A percentile compares a stretch with the other conserved stretches of the same genome.
Evolutionary conservation across 768 basidiomycete species (phyloP).

Genomic region (Podaxis rugospora): DNA sequence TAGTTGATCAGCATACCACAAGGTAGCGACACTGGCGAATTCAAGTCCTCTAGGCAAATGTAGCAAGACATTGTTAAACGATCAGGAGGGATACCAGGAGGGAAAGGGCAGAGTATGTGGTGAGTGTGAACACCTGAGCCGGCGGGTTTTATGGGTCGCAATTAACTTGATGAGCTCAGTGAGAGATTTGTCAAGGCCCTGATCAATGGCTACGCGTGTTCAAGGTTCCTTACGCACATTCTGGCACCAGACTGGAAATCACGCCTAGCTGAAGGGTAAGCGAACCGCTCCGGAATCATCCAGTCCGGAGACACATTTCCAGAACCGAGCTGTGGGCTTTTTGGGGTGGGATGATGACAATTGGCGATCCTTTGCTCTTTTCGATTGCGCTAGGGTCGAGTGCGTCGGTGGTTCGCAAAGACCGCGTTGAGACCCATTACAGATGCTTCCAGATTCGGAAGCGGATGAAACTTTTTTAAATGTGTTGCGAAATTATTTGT

Average conservation of each 20-base stretch:
- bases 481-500: background rate
- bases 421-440: constrained; percentile 19
- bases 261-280: background rate
- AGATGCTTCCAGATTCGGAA: constrained; percentile 24
- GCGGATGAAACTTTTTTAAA: background rate
- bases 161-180: background rate
- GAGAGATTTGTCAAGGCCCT: constrained; percentile 3
- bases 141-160: background rate
- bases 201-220: background rate
- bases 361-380: background rate
- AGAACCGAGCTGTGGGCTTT: background rate
- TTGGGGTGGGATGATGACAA: constrained; percentile 1
- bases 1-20: constrained; percentile 45
- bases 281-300: constrained; percentile 3
- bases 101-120: background rate
- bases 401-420: constrained; percentile 29
- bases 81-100: background rate
- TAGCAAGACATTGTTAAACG: constrained; percentile 46
- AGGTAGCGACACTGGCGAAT: constrained; percentile 53
- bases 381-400: constrained; percentile 14
- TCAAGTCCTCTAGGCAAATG: constrained; percentile 55
- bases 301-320: background rate
- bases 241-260: background rate
- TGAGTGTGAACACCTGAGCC: background rate
- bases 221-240: background rate